Conservation (phyloP, 495 filamentous ascomycete species). For the Hyaloscypha finlandica region DNA sequence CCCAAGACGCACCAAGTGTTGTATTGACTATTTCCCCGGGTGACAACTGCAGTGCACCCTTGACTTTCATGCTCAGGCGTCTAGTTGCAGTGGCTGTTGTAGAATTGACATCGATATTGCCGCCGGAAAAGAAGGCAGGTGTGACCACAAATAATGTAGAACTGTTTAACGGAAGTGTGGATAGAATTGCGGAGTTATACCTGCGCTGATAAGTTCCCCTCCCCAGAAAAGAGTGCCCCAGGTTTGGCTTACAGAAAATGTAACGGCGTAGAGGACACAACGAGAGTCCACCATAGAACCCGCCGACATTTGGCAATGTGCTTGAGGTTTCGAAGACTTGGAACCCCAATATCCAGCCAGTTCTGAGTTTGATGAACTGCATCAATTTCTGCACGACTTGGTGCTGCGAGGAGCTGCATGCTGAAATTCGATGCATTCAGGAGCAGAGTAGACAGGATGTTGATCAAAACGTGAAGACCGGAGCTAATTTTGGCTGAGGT, state of each 20-base stretch:
- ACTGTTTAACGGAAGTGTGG: constrained; percentile 35
- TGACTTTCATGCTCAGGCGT: not conserved
- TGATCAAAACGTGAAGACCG: constrained; percentile 39
- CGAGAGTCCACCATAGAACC: constrained; percentile 28
- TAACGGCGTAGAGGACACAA: constrained; percentile 33
- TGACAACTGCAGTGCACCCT: not conserved
- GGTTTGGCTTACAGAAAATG: constrained; percentile 32
- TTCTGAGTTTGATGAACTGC: constrained; percentile 34
- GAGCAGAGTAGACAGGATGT: constrained; percentile 39
- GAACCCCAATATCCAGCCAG: constrained; percentile 44
- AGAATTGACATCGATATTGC: not conserved
- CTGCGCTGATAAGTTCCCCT: not conserved
- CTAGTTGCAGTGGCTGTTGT: not conserved
- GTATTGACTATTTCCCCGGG: not conserved
- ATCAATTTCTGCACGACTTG: constrained; percentile 42
- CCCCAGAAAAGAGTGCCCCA: constrained; percentile 4
- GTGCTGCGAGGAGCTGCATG: constrained; percentile 44
- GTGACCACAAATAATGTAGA: constrained; percentile 37
- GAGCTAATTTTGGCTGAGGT: constrained; percentile 16
- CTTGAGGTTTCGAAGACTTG: constrained; percentile 39
- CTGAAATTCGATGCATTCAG: constrained; percentile 40
- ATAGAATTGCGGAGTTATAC: constrained; percentile 34
- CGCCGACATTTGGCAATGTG: constrained; percentile 28
- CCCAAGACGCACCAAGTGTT: not conserved
- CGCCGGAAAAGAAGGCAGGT: constrained; percentile 1